phyloP scores from a whole-genome alignment of 2,329 filamentous ascomycete species.

The Fonsecaea pedrosoi region DNA sequence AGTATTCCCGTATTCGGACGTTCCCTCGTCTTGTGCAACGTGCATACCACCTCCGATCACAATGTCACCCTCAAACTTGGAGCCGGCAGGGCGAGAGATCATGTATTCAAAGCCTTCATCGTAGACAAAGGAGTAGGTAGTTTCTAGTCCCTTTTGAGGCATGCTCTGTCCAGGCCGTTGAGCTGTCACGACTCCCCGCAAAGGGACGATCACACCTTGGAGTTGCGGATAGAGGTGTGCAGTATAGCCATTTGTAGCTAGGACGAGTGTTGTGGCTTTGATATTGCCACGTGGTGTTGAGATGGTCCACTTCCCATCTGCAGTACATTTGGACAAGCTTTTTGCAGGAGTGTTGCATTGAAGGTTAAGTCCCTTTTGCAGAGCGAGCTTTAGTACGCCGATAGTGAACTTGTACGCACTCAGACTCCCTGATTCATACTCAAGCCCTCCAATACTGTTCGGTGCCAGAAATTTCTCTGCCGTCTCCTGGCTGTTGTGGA shows the following conservation, averaged over 20 bases:
- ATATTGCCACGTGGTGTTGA: conserved; percentile 55
- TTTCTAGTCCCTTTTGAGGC: conserved; percentile 39
- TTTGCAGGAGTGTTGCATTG: conserved; percentile 45
- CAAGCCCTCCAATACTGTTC: conserved; percentile 55
- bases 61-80: conserved; percentile 43
- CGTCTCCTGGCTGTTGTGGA: conserved; percentile 55
- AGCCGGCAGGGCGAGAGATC: conserved; percentile 42
- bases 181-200: conserved; percentile 60
- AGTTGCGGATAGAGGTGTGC: conserved; percentile 53
- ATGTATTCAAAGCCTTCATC: conserved; percentile 49
- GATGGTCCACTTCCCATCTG: conserved; percentile 41
- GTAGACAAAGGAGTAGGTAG: conserved; percentile 40
- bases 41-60: conserved; percentile 41
- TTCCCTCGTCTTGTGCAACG: conserved; percentile 23
- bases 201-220: conserved; percentile 57
- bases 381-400: conserved; percentile 55
- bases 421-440: conserved; percentile 55
- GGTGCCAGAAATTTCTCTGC: conserved; percentile 50
- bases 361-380: conserved; percentile 46
- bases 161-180: conserved; percentile 45
- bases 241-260: conserved; percentile 64
- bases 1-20: conserved; percentile 38
- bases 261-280: conserved; percentile 52
- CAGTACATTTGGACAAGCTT: conserved; percentile 29
- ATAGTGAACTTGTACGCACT: conserved; percentile 51